phyloP scores from a whole-genome alignment of 1,284 basidiomycete species.

The Cryptococcus amylolentus region DNA sequence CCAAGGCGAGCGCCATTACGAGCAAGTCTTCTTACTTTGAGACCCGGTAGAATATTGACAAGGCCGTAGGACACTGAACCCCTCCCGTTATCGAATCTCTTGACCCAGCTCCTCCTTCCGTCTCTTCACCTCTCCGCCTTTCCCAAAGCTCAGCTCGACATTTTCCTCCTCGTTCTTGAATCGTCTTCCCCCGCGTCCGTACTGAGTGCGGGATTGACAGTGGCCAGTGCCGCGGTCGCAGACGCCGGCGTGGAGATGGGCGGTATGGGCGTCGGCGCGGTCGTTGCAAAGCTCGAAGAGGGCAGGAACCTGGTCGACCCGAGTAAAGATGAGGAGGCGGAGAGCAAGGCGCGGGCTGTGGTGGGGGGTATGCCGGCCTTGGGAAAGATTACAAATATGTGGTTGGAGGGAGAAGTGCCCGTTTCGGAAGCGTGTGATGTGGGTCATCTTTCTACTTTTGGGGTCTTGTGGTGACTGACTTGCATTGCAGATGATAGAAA shows the following conservation, averaged over 20 bases:
- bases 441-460: constrained; percentile 12
- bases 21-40: constrained; percentile 55
- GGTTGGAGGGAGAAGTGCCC: constrained; percentile 63
- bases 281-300: constrained; percentile 29
- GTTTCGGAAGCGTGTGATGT: constrained; percentile 36
- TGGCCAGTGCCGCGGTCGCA: constrained; percentile 78
- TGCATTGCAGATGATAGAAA: constrained; percentile 37
- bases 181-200: constrained; percentile 81
- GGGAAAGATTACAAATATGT: constrained; percentile 75
- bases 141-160: constrained; percentile 90
- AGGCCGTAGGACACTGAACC: constrained; percentile 85
- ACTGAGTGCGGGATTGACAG: constrained; percentile 76
- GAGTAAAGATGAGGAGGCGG: constrained; percentile 56
- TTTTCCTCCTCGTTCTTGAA: constrained; percentile 87
- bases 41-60: neutral
- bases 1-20: constrained; percentile 76
- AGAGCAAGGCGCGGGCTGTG: constrained; percentile 66
- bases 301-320: constrained; percentile 69
- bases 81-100: constrained; percentile 70
- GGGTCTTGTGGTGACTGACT: neutral
- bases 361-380: constrained; percentile 85
- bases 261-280: constrained; percentile 43
- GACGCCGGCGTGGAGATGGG: constrained; percentile 47
- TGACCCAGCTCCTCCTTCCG: constrained; percentile 82
- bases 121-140: constrained; percentile 82